Percentiles rank a stretch among this genome's conserved stretches.
These are phyloP conservation scores for Yamadazyma olivae DNA, from an alignment of 805 yeast species.

Conservation along the genomic window DNA sequence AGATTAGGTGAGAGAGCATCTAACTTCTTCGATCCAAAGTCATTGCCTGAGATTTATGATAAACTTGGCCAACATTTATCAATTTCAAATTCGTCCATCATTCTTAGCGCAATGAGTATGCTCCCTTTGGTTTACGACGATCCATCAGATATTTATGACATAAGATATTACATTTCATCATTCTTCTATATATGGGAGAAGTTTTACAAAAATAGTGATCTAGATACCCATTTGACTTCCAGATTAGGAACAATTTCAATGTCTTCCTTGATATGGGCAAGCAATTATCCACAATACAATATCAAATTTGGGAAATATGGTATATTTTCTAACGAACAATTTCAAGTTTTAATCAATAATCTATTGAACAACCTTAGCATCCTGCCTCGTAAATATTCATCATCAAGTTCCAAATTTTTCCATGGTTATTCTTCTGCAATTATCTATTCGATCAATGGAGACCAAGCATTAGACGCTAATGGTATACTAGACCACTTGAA, in stretches of 20 bases:
- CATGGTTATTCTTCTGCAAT: conserved; percentile 46
- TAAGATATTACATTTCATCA: conserved; percentile 59
- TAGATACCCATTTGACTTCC: conserved; percentile 65
- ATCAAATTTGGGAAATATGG: conserved; percentile 53
- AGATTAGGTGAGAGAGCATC: conserved; percentile 54
- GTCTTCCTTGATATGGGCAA: conserved; percentile 36
- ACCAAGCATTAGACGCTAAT: conserved; percentile 31
- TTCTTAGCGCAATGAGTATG: conserved; percentile 51
- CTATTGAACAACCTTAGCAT: conserved; percentile 45
- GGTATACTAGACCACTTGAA: conserved; percentile 53
- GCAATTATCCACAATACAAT: conserved; percentile 13
- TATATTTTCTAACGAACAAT: conserved; percentile 59
- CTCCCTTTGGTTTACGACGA: conserved; percentile 45
- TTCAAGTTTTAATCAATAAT: conserved; percentile 56
- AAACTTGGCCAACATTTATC: conserved; percentile 51
- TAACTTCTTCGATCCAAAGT: conserved; percentile 47
- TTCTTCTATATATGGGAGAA: conserved; percentile 73
- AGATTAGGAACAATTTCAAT: conserved; percentile 61
- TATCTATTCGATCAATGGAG: conserved; percentile 60
- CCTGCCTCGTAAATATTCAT: conserved; percentile 45
- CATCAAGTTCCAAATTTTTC: conserved; percentile 37
- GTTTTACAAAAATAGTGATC: conserved; percentile 42
- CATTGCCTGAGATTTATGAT: conserved; percentile 51
- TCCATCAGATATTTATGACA: conserved; percentile 28
- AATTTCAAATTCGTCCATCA: conserved; percentile 48